A percentile compares a stretch with the other conserved stretches of the same genome.
Conservation (phyloP, 2,329 filamentous ascomycete species). For the Phaeosphaeriaceae sp. region DNA sequence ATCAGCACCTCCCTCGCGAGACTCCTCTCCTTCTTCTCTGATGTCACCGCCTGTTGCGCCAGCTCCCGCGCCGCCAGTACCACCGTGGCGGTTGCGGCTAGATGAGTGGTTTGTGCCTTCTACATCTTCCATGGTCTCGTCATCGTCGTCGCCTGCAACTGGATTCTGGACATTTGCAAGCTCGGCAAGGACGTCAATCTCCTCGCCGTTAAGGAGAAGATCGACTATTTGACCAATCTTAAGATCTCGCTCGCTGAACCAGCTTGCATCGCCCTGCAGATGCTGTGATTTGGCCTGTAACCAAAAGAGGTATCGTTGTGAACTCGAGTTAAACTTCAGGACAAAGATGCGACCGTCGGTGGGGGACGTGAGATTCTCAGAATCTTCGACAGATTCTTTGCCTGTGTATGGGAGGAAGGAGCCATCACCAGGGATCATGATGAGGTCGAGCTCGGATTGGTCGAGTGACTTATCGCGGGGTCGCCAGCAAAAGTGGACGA, state of each 20-base stretch:
- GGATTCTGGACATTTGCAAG: conserved; percentile 66
- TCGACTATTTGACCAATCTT: conserved; percentile 91
- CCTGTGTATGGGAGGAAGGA: conserved; percentile 78
- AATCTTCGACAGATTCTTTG: conserved; percentile 59
- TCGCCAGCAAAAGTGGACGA: conserved; percentile 97
- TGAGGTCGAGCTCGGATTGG: conserved; percentile 81
- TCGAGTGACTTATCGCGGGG: conserved; percentile 73
- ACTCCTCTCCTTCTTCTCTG: conserved; percentile 84
- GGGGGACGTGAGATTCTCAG: conserved; percentile 66
- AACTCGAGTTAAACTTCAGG: conserved; percentile 92
- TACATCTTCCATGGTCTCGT: conserved; percentile 69
- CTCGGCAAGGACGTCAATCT: conserved; percentile 78
- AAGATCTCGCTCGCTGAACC: conserved; percentile 83
- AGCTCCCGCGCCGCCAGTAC: conserved; percentile 79
- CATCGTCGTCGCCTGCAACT: conserved; percentile 61
- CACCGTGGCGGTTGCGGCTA: conserved; percentile 42
- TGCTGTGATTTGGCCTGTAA: conserved; percentile 89
- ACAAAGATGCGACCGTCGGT: conserved; percentile 89
- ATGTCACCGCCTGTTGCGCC: conserved; percentile 91
- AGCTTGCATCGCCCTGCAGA: conserved; percentile 70
- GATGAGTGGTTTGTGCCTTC: conserved; percentile 58
- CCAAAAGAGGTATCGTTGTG: conserved; percentile 93
- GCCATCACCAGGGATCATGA: conserved; percentile 92
- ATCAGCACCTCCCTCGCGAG: conserved; percentile 92
- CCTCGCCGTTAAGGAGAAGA: conserved; percentile 82